These are phyloP conservation scores for Trifolium subterraneum DNA, from an alignment of 306 rosid species.

Conservation along the genomic window DNA sequence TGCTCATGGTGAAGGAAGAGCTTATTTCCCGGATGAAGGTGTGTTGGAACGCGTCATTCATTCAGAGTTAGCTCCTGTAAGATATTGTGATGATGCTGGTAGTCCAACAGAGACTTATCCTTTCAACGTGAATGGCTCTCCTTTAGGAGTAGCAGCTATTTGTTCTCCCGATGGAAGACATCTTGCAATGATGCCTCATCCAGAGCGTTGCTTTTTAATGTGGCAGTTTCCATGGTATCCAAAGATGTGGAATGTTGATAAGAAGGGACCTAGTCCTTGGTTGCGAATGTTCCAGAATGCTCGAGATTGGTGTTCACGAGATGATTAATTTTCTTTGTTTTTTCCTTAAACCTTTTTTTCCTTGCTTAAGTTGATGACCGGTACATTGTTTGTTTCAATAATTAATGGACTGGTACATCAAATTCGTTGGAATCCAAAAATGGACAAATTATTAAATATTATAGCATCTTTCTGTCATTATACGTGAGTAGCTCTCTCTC, in stretches of 20 bases:
- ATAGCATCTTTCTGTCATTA: background rate
- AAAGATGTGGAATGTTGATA: conserved; percentile 78
- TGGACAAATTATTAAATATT: too few species aligned
- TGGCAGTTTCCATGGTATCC: conserved; percentile 98
- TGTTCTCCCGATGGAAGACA: conserved; percentile 96
- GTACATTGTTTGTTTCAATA: conserved; percentile 10
- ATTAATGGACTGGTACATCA: conserved; percentile 10
- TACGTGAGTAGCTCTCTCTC: too few species aligned
- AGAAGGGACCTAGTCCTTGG: conserved; percentile 93
- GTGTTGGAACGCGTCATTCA: conserved; percentile 65
- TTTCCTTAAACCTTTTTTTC: background rate
- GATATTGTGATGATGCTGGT: conserved; percentile 89
- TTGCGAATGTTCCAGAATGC: conserved; percentile 85
- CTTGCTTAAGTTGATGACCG: conserved; percentile 26
- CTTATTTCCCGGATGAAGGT: conserved; percentile 82
- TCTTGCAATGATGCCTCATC: conserved; percentile 98
- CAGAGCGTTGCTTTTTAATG: conserved; percentile 94
- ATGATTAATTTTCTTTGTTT: conserved; percentile 8
- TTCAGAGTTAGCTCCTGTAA: conserved; percentile 71
- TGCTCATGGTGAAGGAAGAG: conserved; percentile 92
- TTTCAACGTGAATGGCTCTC: conserved; percentile 88
- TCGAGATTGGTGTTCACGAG: conserved; percentile 56
- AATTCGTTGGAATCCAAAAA: too few species aligned
- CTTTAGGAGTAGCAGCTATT: conserved; percentile 83
- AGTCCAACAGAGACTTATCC: conserved; percentile 80